Evolutionary conservation across 768 basidiomycete species (phyloP).

Genomic region (Boletus vinaceobasis): DNA sequence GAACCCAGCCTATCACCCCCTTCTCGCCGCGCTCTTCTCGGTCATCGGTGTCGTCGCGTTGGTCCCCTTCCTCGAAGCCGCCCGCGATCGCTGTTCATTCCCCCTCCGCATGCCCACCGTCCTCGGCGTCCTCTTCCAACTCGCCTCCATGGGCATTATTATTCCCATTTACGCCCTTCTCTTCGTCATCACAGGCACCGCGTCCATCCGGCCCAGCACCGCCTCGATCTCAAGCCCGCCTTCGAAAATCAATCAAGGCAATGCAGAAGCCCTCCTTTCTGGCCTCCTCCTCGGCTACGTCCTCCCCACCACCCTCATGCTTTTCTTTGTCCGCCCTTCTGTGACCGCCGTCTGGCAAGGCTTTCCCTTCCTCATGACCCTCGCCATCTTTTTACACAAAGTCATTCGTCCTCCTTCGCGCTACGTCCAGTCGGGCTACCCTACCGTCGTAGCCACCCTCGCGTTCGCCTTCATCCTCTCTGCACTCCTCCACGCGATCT

Average conservation of each 20-base stretch:
- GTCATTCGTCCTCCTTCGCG: slow-evolving; percentile 32
- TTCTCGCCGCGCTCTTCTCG: slow-evolving; percentile 15
- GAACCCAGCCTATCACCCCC: slow-evolving; percentile 12
- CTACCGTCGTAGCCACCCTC: slow-evolving; percentile 18
- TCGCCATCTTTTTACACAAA: slow-evolving; percentile 39
- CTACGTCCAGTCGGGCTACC: background rate
- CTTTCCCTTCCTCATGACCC: slow-evolving; percentile 45
- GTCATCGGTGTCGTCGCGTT: slow-evolving; percentile 24
- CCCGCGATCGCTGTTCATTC: slow-evolving; percentile 34
- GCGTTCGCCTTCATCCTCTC: slow-evolving; percentile 16
- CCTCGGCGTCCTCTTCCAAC: slow-evolving; percentile 41
- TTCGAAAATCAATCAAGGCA: too few relatives aligned
- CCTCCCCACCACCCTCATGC: slow-evolving; percentile 47
- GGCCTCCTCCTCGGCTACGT: slow-evolving; percentile 42
- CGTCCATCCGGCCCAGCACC: too few relatives aligned
- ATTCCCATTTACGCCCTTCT: slow-evolving; percentile 48
- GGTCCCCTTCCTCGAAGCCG: slow-evolving; percentile 45
- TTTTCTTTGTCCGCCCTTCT: slow-evolving; percentile 38
- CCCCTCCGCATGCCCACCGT: slow-evolving; percentile 41
- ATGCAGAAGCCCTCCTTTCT: slow-evolving; percentile 48
- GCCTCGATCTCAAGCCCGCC: too few relatives aligned
- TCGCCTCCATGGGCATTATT: slow-evolving; percentile 40
- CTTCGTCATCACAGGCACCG: slow-evolving; percentile 40
- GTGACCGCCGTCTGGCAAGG: slow-evolving; percentile 55
- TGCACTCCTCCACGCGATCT: slow-evolving; percentile 28